Base-by-base conservation (phyloP, 1,139 yeast genomes). In the Lodderomyces oxycetoniae region DNA sequence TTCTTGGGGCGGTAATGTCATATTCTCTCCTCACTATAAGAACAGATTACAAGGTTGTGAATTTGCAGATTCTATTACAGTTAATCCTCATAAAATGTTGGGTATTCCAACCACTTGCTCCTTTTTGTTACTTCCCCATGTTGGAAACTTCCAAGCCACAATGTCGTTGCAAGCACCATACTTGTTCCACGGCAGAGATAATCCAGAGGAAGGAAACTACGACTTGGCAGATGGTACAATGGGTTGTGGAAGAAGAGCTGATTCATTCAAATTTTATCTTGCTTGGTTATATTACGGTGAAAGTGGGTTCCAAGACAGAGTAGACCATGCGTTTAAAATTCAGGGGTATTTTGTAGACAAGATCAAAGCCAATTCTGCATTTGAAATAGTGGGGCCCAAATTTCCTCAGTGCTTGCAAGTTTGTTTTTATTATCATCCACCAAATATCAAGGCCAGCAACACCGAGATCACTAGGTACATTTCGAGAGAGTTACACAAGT, bases 91-190 rank as follows among this genome's bases (percentile, higher is more conserved):
- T 59, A 86, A 86, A 52, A 80, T 84, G 86, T 69, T 86, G 30
- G 95, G 95, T n/a, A 87, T 83, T 5, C 95, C 95, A 30, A 78
- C 81, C 35, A 85, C 95, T 0, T 86, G 95, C 55, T 82, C 93
- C 15, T 86, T 86, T 53, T 61, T 86, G 41, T 64, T 86, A 34
- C 61, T 84, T 10, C 93, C 93, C 1, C 78, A 84, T 45, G 81
- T 77, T 31, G 54, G 74, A 21, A 57, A 70, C 7, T 81, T 86
- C 60, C 84, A 79, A 47, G 68, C 71, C 31, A 80, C 94, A 8
- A 84, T 84, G 67, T 79, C 93, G 2, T 62, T 86, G 34, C 63
- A 72, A 31, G 95, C 95, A 0, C 93, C 94, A 2, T 86, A 86
- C 50, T 62, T 86, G 31, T 86, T 85, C 70, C 95, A 86, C 50